Base-by-base conservation (phyloP, 2,329 filamentous ascomycete genomes). In the Xylariales sp. region DNA sequence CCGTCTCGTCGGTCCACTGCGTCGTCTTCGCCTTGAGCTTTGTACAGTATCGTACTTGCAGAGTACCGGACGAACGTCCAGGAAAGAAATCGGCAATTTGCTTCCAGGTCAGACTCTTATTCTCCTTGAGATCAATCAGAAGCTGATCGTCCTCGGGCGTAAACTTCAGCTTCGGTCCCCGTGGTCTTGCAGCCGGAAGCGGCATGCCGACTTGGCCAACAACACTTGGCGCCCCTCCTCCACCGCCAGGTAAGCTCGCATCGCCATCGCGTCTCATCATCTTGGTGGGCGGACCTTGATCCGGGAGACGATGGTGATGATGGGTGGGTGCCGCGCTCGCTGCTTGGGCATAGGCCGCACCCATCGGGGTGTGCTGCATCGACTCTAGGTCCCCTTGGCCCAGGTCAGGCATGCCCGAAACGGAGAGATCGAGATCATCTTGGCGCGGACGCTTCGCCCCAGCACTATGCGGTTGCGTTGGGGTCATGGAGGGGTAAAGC, bases 1-100 rank as follows among this genome's bases (percentile, higher is more conserved):
- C 90, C 72, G 87, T 93, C 59, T 95, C 89, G 51, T 94, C 88
- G 38, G 86, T 94, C 90, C 90, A 96, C 56, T 88, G 80, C 10
- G 87, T 94, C 28, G 86, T 90, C 70, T 95, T 95, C 11, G 88
- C 89, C 67, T 95, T 95, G 39, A 95, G 71, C 66, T 95, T 95
- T 31, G 89, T 95, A 61, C 90, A 96, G 62, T 96, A 96, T 25
- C 90, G 83, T 41, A 96, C 90, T 63, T 96, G 90, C 46, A 96
- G 68, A 21, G 90, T 95, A 14, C 90, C 90, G 33, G 87, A 94
- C 44, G 87, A 93, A 44, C 90, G 76, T 2, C 89, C 90, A 1
- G 90, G 90, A 54, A 96, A 96, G 66, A 95, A 95, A 58, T 95
- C 90, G 43, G 89, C 88, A 57, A 96, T 96, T 70, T 96, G 90